These are phyloP conservation scores for Populus tomentosa DNA, from an alignment of 441 rosid species.

Conservation along the genomic window DNA sequence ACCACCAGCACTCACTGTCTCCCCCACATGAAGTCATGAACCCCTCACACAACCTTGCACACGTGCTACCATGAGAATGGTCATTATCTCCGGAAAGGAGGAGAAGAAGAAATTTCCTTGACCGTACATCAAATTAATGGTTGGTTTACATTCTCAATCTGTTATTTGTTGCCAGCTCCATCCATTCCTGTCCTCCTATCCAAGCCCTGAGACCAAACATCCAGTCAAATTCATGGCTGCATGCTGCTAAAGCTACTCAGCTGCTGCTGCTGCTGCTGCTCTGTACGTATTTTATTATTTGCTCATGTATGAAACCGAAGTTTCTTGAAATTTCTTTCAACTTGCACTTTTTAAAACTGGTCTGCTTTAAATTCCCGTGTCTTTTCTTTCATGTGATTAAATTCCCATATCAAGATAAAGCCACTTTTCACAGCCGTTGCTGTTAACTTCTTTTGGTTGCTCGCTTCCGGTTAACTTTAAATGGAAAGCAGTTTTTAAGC, in stretches of 20 bases:
- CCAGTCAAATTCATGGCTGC: not conserved
- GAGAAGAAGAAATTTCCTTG: not conserved
- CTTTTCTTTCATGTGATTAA: not conserved
- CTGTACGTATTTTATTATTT: not conserved
- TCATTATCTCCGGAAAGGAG: not conserved
- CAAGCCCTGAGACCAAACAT: not conserved
- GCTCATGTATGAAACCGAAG: not conserved
- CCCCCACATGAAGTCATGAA: too few relatives aligned
- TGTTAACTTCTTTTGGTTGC: not conserved
- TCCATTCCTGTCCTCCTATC: constrained; percentile 11
- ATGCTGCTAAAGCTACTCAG: not conserved
- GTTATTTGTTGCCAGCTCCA: not conserved
- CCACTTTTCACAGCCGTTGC: not conserved
- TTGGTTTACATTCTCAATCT: not conserved
- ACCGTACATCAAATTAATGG: not conserved
- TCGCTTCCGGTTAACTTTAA: not conserved
- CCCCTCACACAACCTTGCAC: too few relatives aligned
- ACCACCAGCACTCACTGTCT: too few relatives aligned
- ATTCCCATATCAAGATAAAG: not conserved
- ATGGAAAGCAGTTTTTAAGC: not conserved
- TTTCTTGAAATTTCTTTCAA: not conserved
- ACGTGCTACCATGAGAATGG: too few relatives aligned
- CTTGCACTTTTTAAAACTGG: not conserved
- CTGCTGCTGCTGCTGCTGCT: not conserved
- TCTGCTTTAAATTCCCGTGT: not conserved